Base-by-base conservation (phyloP, 2,329 filamentous ascomycete species). In the Pseudogymnoascus sp. region DNA sequence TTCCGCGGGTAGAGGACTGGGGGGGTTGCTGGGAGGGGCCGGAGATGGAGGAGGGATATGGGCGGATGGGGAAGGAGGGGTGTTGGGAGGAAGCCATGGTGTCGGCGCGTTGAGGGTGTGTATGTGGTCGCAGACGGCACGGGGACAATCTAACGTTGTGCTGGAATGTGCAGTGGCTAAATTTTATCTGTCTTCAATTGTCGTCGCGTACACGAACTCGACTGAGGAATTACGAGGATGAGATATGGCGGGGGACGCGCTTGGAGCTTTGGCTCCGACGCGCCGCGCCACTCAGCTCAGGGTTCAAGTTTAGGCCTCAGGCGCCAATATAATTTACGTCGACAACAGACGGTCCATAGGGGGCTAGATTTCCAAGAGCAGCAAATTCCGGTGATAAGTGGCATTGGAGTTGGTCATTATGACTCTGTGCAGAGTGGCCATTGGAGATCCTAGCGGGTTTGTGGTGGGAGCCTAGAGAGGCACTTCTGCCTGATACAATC, bases 51-150 rank as follows among this genome's bases (percentile, higher is more conserved):
- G 56, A 69, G 62, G 66, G 65, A 64, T 73, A 74, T 3, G 67
- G 70, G n/a, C 72, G 65, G 33, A 68, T 77, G 62, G 79, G 80
- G 71, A 85, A 85, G 60, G 80, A 76, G 70, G 82, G 81, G 67
- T 82, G 80, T 66, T 79, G 72, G 64, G 78, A 79, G 72, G 79
- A 81, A 67, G 82, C 72, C 72, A 74, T 74, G 64, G 24, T 59
- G 59, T 60, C 59, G 33, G 50, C 50, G 50, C n/a, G 28, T 19
- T 56, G n/a, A 33, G 50, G 28, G 28, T 56, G 50, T 33, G 28
- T 56, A 56, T 33, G 50, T 56, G 10, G 26, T 56, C 50, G 16
- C 50, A 56, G 50, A 56, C 50, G 28, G 28, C 28, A 33, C 50
- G n/a, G 26, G 16, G 50, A 56, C 8, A 4, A 28, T 33, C 28